These are phyloP conservation scores for Botrytis galanthina DNA, from an alignment of 2,329 filamentous ascomycete species.

Conservation along the genomic window DNA sequence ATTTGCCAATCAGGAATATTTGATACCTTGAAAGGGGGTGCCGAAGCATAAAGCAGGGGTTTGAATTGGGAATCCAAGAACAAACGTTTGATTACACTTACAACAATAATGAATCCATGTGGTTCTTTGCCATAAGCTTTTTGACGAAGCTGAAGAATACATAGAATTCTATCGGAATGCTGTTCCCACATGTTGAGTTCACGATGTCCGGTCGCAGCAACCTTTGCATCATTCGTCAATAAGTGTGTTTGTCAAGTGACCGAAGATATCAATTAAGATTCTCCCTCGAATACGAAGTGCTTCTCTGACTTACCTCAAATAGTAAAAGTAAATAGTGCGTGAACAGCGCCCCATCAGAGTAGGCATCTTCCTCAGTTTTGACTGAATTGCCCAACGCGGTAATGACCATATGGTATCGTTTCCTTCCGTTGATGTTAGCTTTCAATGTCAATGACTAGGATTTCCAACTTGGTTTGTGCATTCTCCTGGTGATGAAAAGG, in stretches of 20 bases:
- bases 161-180: constrained; percentile 51
- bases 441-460: constrained; percentile 44
- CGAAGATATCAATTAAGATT: background rate
- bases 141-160: constrained; percentile 48
- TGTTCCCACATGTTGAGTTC: constrained; percentile 53
- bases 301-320: constrained; percentile 48
- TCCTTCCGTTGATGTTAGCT: constrained; percentile 48
- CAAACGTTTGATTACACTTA: background rate
- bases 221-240: constrained; percentile 38
- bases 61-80: background rate
- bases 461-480: constrained; percentile 49
- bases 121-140: constrained; percentile 46
- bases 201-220: constrained; percentile 44
- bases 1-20: background rate
- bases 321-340: constrained; percentile 56
- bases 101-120: constrained; percentile 51
- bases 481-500: constrained; percentile 45
- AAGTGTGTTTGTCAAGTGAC: constrained; percentile 24
- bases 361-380: constrained; percentile 48
- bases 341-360: constrained; percentile 55
- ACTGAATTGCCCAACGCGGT: constrained; percentile 47
- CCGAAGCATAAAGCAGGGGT: background rate
- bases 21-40: background rate
- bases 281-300: constrained; percentile 1
- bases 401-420: constrained; percentile 55